Base-by-base conservation (phyloP, 441 rosid genomes). In the Populus tomentosa region DNA sequence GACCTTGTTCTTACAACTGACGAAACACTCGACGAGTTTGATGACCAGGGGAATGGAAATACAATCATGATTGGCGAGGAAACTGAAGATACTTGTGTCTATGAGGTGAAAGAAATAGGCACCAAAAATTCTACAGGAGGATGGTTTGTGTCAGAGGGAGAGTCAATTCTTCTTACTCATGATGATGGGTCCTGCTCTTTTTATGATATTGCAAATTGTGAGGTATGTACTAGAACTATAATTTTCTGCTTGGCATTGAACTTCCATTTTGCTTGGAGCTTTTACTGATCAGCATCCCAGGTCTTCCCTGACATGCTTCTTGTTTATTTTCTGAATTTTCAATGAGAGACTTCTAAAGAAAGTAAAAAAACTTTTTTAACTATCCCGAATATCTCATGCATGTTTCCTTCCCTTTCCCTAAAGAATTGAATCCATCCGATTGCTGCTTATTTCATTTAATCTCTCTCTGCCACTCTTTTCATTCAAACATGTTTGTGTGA, bases 71-170 rank as follows among this genome's bases (percentile, higher is more conserved):
- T 82, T 64, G 83, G 24, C 24, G 95, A 90, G 81, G 96, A 89
- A 82, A 77, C 77, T 40, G 98, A 96, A 77, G 90, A 89, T 72
- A 68, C 75, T 67, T 63, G 80, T 80, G 73, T 85, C 78, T 75
- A 86, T 79, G 90, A 85, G 82, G 88, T 88, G 69, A 88, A 86
- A 78, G 91, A 87, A 80, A 89, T 94, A 66, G 98, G 96, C 65
- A 40, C 79, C 67, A 96, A 85, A 86, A 87, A 73, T 76, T 79
- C 95, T 30, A 92, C 97, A 0, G 97, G 96, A 74, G 99, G 98
- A 72, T 96, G 99, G 98, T 94, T 96, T 88, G 91, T 94, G 76
- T 96, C 98, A 10, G 99, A 92, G 79, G 99, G 98, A 33, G 98
- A 94, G 86, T 89, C 98, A 21, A 90, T 90, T 85, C 32, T 30